Percentiles rank a stretch among this genome's conserved stretches.
phyloP scores from a whole-genome alignment of 345 rosid genomes.

The Brassica nigra region DNA sequence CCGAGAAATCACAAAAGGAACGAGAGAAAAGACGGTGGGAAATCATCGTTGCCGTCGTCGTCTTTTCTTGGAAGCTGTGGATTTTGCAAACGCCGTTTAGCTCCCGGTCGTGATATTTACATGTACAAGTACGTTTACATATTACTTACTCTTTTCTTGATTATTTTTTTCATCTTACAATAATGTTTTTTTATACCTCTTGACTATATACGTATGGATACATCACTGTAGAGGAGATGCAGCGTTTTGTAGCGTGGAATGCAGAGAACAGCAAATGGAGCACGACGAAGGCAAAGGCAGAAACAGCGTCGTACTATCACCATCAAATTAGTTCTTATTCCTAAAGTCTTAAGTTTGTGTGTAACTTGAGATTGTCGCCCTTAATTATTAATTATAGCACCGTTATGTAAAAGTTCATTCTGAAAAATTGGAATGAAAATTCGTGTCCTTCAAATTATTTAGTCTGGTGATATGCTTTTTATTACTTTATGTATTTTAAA shows the following conservation, averaged over 20 bases:
- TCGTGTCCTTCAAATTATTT: slow-evolving; percentile 10
- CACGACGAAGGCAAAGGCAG: slow-evolving; percentile 60
- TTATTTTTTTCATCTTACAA: background rate
- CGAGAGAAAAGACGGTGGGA: slow-evolving; percentile 12
- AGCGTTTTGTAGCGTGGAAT: slow-evolving; percentile 84
- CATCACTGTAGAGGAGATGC: slow-evolving; percentile 64
- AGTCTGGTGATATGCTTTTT: background rate
- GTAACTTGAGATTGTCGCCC: slow-evolving; percentile 12
- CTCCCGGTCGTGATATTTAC: slow-evolving; percentile 71
- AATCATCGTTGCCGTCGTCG: slow-evolving; percentile 23
- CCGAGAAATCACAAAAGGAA: slow-evolving; percentile 41
- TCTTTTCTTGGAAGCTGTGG: slow-evolving; percentile 68
- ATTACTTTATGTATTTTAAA: background rate
- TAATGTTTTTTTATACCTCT: background rate
- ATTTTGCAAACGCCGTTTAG: slow-evolving; percentile 65
- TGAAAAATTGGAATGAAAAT: background rate
- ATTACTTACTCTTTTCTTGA: background rate
- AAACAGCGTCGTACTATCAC: slow-evolving; percentile 18
- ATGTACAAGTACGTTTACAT: slow-evolving; percentile 70
- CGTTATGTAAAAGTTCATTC: slow-evolving; percentile 15
- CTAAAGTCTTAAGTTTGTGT: slow-evolving; percentile 7
- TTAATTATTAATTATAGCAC: background rate
- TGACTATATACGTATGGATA: background rate
- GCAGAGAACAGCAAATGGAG: slow-evolving; percentile 77
- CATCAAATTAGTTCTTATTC: slow-evolving; percentile 9